These are phyloP conservation scores for Rhinocladiella mackenziei DNA, from an alignment of 2,329 filamentous ascomycete species.

Conservation along the genomic window DNA sequence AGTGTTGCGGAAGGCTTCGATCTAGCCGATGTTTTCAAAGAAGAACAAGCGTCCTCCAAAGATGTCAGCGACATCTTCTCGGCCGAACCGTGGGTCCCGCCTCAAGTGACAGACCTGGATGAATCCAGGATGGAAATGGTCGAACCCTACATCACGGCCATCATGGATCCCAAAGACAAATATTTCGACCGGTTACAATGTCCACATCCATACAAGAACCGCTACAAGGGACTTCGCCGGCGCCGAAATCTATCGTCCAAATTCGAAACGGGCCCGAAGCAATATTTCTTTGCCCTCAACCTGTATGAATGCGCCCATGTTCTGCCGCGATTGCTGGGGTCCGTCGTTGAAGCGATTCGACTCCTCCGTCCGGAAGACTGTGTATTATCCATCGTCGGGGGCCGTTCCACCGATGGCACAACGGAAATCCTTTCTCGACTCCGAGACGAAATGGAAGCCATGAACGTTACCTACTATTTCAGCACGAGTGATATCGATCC, in stretches of 20 bases:
- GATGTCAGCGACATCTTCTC: not conserved
- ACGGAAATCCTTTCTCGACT: constrained; percentile 48
- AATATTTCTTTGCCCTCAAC: constrained; percentile 54
- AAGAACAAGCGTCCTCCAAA: not conserved
- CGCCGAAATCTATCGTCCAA: not conserved
- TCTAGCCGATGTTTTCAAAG: not conserved
- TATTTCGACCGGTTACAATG: constrained; percentile 9
- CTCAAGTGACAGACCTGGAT: constrained; percentile 2
- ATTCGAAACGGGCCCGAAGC: not conserved
- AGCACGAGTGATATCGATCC: constrained; percentile 44
- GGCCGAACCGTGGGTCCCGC: not conserved
- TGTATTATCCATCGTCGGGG: constrained; percentile 55
- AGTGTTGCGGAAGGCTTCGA: not conserved
- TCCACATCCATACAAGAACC: constrained; percentile 1
- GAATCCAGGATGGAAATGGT: constrained; percentile 1
- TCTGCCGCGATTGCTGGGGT: constrained; percentile 51
- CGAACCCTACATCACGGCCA: constrained; percentile 11
- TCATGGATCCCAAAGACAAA: constrained; percentile 10
- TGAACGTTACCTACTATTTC: constrained; percentile 28
- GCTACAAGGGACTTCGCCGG: constrained; percentile 5
- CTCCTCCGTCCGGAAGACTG: constrained; percentile 53
- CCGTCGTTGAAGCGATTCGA: constrained; percentile 48
- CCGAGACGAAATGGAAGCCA: constrained; percentile 37
- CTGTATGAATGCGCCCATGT: constrained; percentile 45
- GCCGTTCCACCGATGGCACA: constrained; percentile 54